Evolutionary conservation across 352 stramenopile species (phyloP).

Genomic region (Phytophthora uliginosa): DNA sequence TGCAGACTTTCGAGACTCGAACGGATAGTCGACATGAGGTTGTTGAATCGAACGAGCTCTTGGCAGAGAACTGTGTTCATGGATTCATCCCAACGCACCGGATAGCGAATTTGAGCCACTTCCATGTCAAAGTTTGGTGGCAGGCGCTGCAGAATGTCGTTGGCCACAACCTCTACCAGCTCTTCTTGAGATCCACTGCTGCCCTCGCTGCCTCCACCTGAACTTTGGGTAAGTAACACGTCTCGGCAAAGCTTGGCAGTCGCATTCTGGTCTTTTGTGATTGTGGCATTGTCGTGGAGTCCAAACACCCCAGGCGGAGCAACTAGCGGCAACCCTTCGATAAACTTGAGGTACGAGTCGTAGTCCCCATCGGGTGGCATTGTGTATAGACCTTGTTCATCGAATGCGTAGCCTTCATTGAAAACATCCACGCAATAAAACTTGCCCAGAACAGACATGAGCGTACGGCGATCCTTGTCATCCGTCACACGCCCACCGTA

Average conservation of each 20-base stretch:
- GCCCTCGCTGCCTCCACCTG: slow-evolving; percentile 68
- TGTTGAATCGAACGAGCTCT: slow-evolving; percentile 96
- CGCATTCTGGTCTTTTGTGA: slow-evolving; percentile 96
- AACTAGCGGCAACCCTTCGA: slow-evolving; percentile 89
- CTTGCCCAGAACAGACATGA: slow-evolving; percentile 75
- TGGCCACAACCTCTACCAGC: slow-evolving; percentile 88
- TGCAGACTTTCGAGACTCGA: slow-evolving; percentile 87
- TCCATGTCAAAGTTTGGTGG: slow-evolving; percentile 95
- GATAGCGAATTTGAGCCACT: slow-evolving; percentile 92
- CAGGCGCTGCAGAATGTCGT: slow-evolving; percentile 88
- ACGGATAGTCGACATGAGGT: slow-evolving; percentile 91
- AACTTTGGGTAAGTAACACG: slow-evolving; percentile 93
- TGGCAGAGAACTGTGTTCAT: slow-evolving; percentile 97
- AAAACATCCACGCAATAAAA: slow-evolving; percentile 86
- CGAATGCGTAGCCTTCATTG: slow-evolving; percentile 68
- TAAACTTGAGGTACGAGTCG: slow-evolving; percentile 84
- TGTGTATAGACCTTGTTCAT: slow-evolving; percentile 76
- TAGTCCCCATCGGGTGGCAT: slow-evolving; percentile 82
- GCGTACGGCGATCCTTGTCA: slow-evolving; percentile 84
- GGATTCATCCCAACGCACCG: slow-evolving; percentile 93
- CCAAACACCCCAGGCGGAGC: slow-evolving; percentile 94
- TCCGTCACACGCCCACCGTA: slow-evolving; percentile 90
- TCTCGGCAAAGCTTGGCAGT: slow-evolving; percentile 95
- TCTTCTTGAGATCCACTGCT: slow-evolving; percentile 88
- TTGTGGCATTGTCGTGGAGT: slow-evolving; percentile 95